Conservation (phyloP, 2,329 filamentous ascomycete genomes). For the Emericellopsis cladophorae region DNA sequence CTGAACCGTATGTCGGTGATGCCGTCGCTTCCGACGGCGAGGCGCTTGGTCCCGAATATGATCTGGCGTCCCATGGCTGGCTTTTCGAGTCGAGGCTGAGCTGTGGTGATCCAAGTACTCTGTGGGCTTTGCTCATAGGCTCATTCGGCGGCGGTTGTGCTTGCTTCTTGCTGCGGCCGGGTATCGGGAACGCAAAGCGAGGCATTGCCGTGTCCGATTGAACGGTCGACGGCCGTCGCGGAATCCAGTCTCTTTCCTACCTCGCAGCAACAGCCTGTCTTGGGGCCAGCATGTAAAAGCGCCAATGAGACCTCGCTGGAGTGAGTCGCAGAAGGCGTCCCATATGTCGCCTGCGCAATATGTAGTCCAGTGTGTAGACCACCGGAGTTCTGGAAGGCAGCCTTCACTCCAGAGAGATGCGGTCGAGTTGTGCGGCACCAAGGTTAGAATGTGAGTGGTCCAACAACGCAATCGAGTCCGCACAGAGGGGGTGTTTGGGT, state of each 20-base stretch:
- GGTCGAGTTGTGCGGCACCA: too few relatives aligned
- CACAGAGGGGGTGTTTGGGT: too few relatives aligned
- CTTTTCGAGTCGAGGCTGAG: constrained; percentile 24
- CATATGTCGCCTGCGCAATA: too few relatives aligned
- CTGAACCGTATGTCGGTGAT: constrained; percentile 8
- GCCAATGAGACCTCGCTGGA: background rate
- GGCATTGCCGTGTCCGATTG: constrained; percentile 7
- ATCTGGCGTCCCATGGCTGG: constrained; percentile 27
- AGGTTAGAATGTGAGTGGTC: too few relatives aligned
- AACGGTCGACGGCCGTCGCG: background rate
- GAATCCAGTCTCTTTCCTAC: background rate
- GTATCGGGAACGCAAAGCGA: constrained; percentile 18
- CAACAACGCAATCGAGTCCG: too few relatives aligned
- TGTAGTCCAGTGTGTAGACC: too few relatives aligned
- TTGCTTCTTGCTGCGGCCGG: constrained; percentile 30
- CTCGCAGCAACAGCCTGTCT: background rate
- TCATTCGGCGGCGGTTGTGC: constrained; percentile 13
- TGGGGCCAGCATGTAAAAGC: too few relatives aligned
- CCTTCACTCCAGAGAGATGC: too few relatives aligned
- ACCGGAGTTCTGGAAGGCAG: too few relatives aligned
- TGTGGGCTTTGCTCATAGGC: constrained; percentile 37
- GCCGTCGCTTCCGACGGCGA: constrained; percentile 27
- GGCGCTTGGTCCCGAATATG: constrained; percentile 30
- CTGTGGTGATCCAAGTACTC: constrained; percentile 32
- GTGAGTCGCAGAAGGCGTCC: too few relatives aligned